Base-by-base conservation (phyloP, 192 early-diverging fungal species). In the Anaeromyces robustus region DNA sequence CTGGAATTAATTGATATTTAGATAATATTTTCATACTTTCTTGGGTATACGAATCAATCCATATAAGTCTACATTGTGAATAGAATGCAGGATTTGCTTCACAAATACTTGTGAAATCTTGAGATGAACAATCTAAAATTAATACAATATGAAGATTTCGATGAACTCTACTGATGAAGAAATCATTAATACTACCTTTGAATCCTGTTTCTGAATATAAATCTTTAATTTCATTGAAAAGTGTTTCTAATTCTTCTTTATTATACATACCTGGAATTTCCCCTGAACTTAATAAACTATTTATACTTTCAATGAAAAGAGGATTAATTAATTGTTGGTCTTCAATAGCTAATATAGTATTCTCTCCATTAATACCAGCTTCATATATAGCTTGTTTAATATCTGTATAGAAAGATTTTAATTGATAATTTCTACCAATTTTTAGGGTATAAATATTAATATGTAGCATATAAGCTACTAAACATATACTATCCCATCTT, bases 1-100 rank as follows among this genome's bases (percentile, higher is more conserved):
- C 78, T 16, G 34, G 28, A 12, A 34, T 34, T 22, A 83, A 29
- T 81, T 30, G 84, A 14, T 77, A 78, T 79, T 82, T 79, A 29
- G 86, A 81, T 18, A 89, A 13, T 1, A 68, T 5, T n/a, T 79
- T 34, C 85, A 87, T 90, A 78, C 85, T 91, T 30, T 89, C 86
- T 17, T 78, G 29, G 2, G 82, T 79, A 87, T 88, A 91, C 7
- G 41, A 29, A 37, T 89, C 88, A 77, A 85, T 79, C 89, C 90
- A 91, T 31, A 81, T 80, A 30, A 90, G 86, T 77, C 87, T 84
- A 78, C 89, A 91, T 4, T 86, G 59, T 0, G 87, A 86, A 77
- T 87, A 89, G 16, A 91, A 77, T 4, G 89, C 89, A 26, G 90
- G 90, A 83, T 90, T 90, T 17, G 89, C 83, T 80, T 91, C 86